Evolutionary conservation across 2,329 filamentous ascomycete genomes (phyloP), one percentile per base, ranked within the genome.

Genomic region (Penicillium sp.): DNA sequence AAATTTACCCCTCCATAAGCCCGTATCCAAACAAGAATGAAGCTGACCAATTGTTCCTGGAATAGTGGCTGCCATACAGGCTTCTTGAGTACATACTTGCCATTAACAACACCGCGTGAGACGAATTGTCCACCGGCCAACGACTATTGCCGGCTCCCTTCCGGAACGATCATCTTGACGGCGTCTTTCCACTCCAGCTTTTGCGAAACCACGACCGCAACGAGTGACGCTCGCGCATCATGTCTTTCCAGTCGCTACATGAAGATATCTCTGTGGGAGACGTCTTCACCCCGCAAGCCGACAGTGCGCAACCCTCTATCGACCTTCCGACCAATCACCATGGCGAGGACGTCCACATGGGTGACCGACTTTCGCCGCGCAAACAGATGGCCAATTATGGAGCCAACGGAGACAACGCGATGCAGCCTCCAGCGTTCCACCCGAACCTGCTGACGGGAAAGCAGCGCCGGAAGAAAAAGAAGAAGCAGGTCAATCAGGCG

Each of bases 381-480:
- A 61, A 61, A 45, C 53, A 55, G 30, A 47, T 53, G 9, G 38
- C 52, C 40, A 53, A 51, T 40, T 54, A 57, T 40, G 50, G 42
- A 2, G n/a, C 40, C 16, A 57, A 53, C 42, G 65, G 57, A 49
- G 63, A 55, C 16, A 66, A 61, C 48, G 59, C 53, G 27, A 66
- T 69, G 43, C 57, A 68, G 16, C 65, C 63, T 6, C 61, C 68
- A 8, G 65, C 62, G 11, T 56, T 69, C 33, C 65, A 65, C 28
- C 55, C 55, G 31, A 52, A 61, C 44, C 51, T 63, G 30, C 48
- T 69, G 38, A 45, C 61, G 14, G 66, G 61, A 13, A 69, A 66
- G 45, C 63, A 63, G 39, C 65, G 64, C 42, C 69, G 67, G 54
- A 75, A 69, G 64, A 75, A 74, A 56, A 75, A 73, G 60, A 68